phyloP scores from a whole-genome alignment of 176 grass and related monocot species.

The Carex parvula region DNA sequence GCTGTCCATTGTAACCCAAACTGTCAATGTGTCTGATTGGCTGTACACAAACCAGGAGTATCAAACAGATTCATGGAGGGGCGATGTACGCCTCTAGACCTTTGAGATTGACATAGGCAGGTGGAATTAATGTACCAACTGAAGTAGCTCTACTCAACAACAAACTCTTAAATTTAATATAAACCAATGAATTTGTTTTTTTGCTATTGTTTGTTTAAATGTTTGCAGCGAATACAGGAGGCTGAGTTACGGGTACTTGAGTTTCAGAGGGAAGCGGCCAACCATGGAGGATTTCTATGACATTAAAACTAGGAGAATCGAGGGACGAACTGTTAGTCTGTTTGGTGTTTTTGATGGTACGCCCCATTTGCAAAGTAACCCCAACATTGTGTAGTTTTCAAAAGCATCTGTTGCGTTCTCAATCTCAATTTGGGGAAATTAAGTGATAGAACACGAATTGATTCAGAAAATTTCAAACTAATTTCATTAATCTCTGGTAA shows the following conservation, averaged over 20 bases:
- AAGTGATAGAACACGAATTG: too few species aligned
- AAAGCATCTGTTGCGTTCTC: not conserved
- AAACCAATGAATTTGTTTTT: conserved; percentile 17
- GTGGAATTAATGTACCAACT: not conserved
- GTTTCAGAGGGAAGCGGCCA: conserved; percentile 78
- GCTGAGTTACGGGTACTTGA: conserved; percentile 84
- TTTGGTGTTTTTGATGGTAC: conserved; percentile 93
- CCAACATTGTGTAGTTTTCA: not conserved
- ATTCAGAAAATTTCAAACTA: too few species aligned
- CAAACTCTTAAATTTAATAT: not conserved
- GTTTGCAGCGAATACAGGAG: conserved; percentile 75
- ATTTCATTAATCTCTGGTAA: too few species aligned
- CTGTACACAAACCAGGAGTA: not conserved
- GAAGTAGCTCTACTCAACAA: not conserved
- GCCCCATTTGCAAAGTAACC: conserved; percentile 11
- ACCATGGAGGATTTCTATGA: conserved; percentile 97
- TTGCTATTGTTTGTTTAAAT: not conserved
- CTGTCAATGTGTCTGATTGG: not conserved
- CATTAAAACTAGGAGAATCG: conserved; percentile 66
- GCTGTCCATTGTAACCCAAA: not conserved
- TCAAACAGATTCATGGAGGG: not conserved
- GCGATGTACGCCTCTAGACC: not conserved
- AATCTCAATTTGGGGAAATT: too few species aligned
- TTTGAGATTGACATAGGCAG: not conserved
- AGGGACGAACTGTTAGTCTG: conserved; percentile 67